Evolutionary conservation across 2,329 filamentous ascomycete species (phyloP), one percentile per base, ranked within the genome.

Genomic region (Botrytis sinoallii): DNA sequence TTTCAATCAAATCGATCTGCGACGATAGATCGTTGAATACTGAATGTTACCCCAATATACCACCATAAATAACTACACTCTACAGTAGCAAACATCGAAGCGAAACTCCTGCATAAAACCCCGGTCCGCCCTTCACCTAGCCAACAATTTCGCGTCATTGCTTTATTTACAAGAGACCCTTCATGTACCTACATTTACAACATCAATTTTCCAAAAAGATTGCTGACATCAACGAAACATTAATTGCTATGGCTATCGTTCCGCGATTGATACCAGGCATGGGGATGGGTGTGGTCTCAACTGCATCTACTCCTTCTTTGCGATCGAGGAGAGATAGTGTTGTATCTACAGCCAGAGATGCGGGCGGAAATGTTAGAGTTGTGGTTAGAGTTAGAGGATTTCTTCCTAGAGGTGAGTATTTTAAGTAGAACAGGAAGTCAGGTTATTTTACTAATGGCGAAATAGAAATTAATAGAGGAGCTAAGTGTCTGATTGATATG

Each of bases 401-500:
- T 84, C 85, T 96, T 74, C 91, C 90, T 66, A 85, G 93, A 89
- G 93, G 93, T 94, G 84, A 64, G 71, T n/a, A 67, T 57, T 25
- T 18, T 75, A 52, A 29, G 8, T 35, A 71, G 67, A 55, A 42
- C 18, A 52, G 18, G 38, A 10, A 40, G 9, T 22, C 46, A 44
- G 7, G 29, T 18, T n/a, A 64, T 35, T 70, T 46, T 14, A 70
- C 69, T 76, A 68, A 75, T 46, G 83, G 59, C 52, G 59, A 32
- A 14, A 25, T 81, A 98, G 96, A 99, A 82, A 88, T 92, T 79
- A 89, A 97, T 72, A 90, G 92, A 80, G 88, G 90, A 72, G 92
- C 94, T 75, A 87, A 92, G 86, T 98, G 96, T 82, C 87, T 99
- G 61, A 92, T 99, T 77, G 88, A 90, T 76, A 99, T 99, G 96